Evolutionary conservation across 2,329 filamentous ascomycete genomes (phyloP), one percentile per base, ranked within the genome.

Genomic region (Beauveria brongniartii): DNA sequence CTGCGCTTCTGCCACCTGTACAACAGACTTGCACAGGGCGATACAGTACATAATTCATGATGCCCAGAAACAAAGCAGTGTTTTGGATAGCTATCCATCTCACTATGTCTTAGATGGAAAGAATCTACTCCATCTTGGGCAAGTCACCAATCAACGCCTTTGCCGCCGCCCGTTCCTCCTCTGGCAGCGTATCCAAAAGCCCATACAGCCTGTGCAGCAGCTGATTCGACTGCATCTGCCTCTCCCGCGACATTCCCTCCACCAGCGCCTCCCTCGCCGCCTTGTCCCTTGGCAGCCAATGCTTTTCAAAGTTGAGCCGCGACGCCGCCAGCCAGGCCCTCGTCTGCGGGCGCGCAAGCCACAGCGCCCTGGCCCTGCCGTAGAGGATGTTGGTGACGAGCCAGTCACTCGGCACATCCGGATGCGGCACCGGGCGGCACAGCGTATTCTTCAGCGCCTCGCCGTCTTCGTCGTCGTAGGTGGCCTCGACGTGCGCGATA

Each of bases 401-500:
- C 52, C 52, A 54, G 52, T 54, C 52, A 1, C 30, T 18, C 8
- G 52, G 22, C 22, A 28, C 52, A 37, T 54, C 28, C 2, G 52
- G 52, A 40, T 54, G 52, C 24, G 52, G 52, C 4, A 54, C 20
- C 37, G 52, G 52, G 9, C 52, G 52, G 52, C 52, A 54, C 10
- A 54, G 37, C 22, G n/a, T 9, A 14, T 54, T 54, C 52, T 54
- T 54, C 14, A 43, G 37, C 22, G 37, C 37, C 4, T 54, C 52
- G 3, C 4, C 37, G 16, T 2, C 16, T 18, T 43, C 30, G 37
- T 54, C 28, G 8, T 54, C 37, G 37, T 54, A 43, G 8, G 37
- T 18, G 24, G 16, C 20, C 52, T 61, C 58, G 40, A 61, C 18
- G 58, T 54, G 53, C 20, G 58, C 58, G 43, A 61, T 61, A 5